Base-by-base conservation (phyloP, 108 stramenopile genomes). In the Nitzschia inconspicua region DNA sequence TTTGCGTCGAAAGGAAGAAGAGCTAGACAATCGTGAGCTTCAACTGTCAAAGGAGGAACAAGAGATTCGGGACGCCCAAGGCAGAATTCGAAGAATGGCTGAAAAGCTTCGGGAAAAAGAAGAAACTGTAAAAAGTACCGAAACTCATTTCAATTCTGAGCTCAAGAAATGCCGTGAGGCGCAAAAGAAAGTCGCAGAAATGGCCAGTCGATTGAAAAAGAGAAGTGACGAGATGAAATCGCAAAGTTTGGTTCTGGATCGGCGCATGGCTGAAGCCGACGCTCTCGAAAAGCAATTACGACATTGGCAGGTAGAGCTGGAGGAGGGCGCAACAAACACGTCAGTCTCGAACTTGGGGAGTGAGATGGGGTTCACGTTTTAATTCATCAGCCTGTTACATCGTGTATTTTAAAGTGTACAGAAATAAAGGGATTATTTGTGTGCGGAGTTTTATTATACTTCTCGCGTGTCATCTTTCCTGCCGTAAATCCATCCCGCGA, bases 281-380 rank as follows among this genome's bases (percentile, higher is more conserved):
- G 74, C 67, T 5, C 37, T 76, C 43, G 74, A 76, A 26, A 50
- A 24, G 10, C 67, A 69, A 32, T 37, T 76, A 28, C 44, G 47
- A 31, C 49, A 69, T 13, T 76, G 67, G 67, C 74, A 76, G 47
- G 10, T 47, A 9, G 70, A 72, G 46, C 44, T 72, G 48, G 70
- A 72, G 27, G 70, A 58, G 9, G 70, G 70, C 26, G 68, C 28
- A 42, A 39, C 11, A 11, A 8, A 13, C 19, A 19, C 35, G 23
- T 19, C 53, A 18, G 14, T 32, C 3, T 54, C 53, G 54, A 16
- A 28, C 3, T 24, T 6, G 18, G 63, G 63, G 39, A 30, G 30
- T 18, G 63, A 54, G 32, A n/a, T 65, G 43, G 63, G 63, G 52
- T 65, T 54, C 27, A 65, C 49, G 10, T 54, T 54, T 27, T 53